Evolutionary conservation across 2,329 filamentous ascomycete species (phyloP), one percentile per base, ranked within the genome.

Genomic region (Botryotinia calthae): DNA sequence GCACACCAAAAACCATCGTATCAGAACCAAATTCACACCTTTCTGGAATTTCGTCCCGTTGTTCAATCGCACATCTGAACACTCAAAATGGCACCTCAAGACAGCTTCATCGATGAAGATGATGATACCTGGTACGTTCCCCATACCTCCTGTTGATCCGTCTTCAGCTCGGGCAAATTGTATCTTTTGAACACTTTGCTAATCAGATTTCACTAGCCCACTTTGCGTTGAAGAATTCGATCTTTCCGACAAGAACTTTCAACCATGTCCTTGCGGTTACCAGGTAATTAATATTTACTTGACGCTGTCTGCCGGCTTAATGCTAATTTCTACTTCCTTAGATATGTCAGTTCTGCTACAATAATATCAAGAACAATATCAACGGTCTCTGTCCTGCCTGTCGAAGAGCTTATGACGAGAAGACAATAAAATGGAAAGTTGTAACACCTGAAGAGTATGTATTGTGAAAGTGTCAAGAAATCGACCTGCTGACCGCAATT

Each of bases 331-430:
- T 62, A 31, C 69, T 28, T 25, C 59, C 73, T 54, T 79, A 98
- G 95, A 95, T 99, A 82, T 99, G 96, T 84, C 97, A 99, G 86
- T 99, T 99, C 84, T 99, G 96, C 85, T 99, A 95, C 86, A 98
- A 99, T 84, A 99, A 98, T 82, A 97, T 99, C 82, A 97, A 97
- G 84, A 97, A 93, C 79, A 98, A 98, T 79, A 94, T 97, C 88
- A 98, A 98, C 81, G 95, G 95, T 51, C 88, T 98, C 73, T 99
- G 96, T 82, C 96, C 96, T n/a, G 97, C 97, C 77, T 99, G 96
- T 82, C 90, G 96, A 83, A 89, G 96, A 82, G 92, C 94, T 9
- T 99, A 99, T 82, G 94, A 98, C 82, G 97, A 99, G 78, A 95
- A 95, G 82, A 97, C 94, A 44, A 98, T 99, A 81, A 90, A 98